Evolutionary conservation across 163 green algal species (phyloP), one percentile per base, ranked within the genome.

Genomic region (Prototheca cutis): DNA sequence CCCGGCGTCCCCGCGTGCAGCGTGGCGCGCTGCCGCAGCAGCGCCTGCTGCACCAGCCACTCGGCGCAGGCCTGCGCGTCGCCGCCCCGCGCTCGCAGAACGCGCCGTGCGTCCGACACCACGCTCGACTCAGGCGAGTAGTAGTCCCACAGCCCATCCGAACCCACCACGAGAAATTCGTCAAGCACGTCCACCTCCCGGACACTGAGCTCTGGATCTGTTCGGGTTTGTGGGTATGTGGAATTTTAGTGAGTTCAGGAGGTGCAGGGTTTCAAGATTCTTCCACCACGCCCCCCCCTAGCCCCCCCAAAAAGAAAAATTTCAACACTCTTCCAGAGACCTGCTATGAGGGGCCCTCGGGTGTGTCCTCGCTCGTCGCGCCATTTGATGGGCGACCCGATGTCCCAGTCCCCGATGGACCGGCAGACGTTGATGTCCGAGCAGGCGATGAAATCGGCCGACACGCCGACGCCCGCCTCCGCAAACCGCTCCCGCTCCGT

Each of bases 71-170:
- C 29, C 45, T 65, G 55, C 31, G 54, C 27, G 27, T 75, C 60
- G 24, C 62, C 55, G 6, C 54, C 21, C 23, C 53, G 19, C 23
- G 19, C 6, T 4, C 70, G 48, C 53, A 77, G 59, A n/a, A 27
- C 33, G 19, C 66, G 47, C 42, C 70, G 53, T 25, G 69, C 59
- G 25, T 76, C 48, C 19, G 53, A 63, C 3, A 77, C 33, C 6
- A 71, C 65, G 3, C 40, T 57, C 4, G 48, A 61, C 36, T 77
- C 66, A 0, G 67, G 66, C 4, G 39, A 36, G 42, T 72, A 76
- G 57, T 77, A 76, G 55, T 77, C 66, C 70, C 70, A 77, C 24
- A 77, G 56, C 29, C 70, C 70, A 21, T 77, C 70, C 25, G 54
- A 65, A 36, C 63, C 70, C 6, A 52, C 47, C 23, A 77, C 59